Evolutionary conservation across 352 stramenopile genomes (phyloP), one percentile per base, ranked within the genome.

Genomic region (Pythium dissotocum): DNA sequence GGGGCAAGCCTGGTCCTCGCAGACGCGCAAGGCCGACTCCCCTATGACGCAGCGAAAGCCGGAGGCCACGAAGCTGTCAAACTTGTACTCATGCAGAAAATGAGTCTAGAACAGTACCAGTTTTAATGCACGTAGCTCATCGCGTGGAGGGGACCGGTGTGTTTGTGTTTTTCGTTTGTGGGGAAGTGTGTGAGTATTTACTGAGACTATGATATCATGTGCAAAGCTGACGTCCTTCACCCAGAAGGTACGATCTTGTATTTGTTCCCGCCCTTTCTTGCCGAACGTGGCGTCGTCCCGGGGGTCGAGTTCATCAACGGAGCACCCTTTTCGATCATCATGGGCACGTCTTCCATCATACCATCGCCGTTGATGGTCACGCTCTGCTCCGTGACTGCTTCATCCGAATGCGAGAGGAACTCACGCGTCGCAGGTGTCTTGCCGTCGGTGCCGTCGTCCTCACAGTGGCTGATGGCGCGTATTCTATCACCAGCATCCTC

Each of bases 81-180:
- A 54, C 77, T 85, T 10, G 68, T 75, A 26, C 72, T 94, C 30
- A 87, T 87, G 74, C 78, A 87, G 58, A 90, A 90, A 64, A 89
- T 90, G 78, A 87, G 75, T 63, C 59, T 87, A 7, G 79, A 88
- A 46, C 79, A 89, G 62, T 85, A 88, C 57, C 79, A 88, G 54
- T 82, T 78, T 28, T 87, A 77, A 58, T 54, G 51, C 6, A 59
- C 42, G 49, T 7, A 56, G n/a, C 24, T 56, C 49, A 14, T 56
- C 42, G 5, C n/a, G 42, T 7, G 14, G 13, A 26, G 21, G 21
- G 21, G 21, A 24, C 21, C 21, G 21, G 21, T 24, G 21, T 24
- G 21, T 24, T 46, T 44, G 18, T 63, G 21, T 61, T 21, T 36
- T 54, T 32, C 46, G 49, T 24, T 24, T 24, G 21, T 24, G 21